phyloP scores from a whole-genome alignment of 257 asterid genomes.

The Solanum okadae region DNA sequence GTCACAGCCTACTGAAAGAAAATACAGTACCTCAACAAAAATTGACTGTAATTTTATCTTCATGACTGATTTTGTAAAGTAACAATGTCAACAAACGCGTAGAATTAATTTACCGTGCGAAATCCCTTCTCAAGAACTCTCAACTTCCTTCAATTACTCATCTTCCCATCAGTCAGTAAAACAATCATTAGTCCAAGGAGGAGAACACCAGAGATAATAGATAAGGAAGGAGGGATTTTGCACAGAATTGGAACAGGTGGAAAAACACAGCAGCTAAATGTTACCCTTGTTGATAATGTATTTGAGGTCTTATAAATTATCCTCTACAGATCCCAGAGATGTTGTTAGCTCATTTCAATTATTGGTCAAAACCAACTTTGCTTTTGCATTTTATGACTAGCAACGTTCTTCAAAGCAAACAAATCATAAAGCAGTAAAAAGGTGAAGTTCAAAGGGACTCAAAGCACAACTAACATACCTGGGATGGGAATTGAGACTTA shows the following conservation, averaged over 20 bases:
- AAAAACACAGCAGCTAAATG: neutral
- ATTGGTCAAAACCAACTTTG: neutral
- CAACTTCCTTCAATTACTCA: neutral
- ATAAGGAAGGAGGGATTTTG: neutral
- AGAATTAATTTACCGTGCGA: neutral
- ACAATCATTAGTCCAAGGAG: neutral
- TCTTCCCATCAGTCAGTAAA: neutral
- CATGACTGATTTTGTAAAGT: neutral
- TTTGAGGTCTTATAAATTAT: neutral
- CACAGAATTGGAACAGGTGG: neutral
- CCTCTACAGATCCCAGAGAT: neutral
- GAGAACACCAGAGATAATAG: neutral
- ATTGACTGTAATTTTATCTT: neutral
- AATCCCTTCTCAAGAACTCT: neutral
- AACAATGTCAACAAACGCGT: neutral
- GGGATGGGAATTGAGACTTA: constrained; percentile 79
- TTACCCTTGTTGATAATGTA: neutral
- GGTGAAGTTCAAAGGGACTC: neutral
- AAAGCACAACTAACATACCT: constrained; percentile 39
- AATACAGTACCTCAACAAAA: neutral
- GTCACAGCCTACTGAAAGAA: neutral
- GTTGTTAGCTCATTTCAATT: neutral
- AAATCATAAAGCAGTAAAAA: neutral
- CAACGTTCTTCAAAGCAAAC: neutral
- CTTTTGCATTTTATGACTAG: neutral